Percentiles rank a stretch among this genome's conserved stretches.
phyloP scores from a whole-genome alignment of 2,329 filamentous ascomycete genomes.

The Fusarium sp. region DNA sequence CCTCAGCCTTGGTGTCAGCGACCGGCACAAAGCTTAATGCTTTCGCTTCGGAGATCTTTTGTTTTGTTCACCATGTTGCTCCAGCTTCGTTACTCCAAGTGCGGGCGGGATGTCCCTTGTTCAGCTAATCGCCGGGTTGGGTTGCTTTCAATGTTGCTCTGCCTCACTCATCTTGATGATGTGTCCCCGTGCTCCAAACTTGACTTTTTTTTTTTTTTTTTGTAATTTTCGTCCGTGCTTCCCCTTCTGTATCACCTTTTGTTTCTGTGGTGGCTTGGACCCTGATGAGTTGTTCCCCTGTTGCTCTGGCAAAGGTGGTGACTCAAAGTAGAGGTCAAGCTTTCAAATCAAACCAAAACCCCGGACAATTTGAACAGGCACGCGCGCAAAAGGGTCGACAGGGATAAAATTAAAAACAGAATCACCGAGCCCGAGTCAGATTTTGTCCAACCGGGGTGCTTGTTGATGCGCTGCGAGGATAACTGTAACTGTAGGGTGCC shows the following conservation, averaged over 20 bases:
- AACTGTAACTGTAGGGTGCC: background rate
- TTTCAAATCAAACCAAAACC: constrained; percentile 16
- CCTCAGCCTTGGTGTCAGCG: background rate
- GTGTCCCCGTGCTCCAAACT: background rate
- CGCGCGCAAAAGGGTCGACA: constrained; percentile 6
- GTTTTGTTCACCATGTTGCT: constrained; percentile 26
- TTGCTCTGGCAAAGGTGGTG: constrained; percentile 36
- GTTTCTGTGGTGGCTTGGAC: constrained; percentile 29
- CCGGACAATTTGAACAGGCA: constrained; percentile 23
- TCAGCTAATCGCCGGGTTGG: background rate
- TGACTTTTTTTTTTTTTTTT: constrained; percentile 3
- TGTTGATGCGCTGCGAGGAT: constrained; percentile 16
- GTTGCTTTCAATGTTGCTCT: constrained; percentile 12
- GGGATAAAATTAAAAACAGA: constrained; percentile 11
- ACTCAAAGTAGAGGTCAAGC: constrained; percentile 17
- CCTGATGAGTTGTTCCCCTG: constrained; percentile 34
- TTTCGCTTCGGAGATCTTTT: background rate
- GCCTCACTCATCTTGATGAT: constrained; percentile 23
- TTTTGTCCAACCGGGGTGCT: constrained; percentile 16
- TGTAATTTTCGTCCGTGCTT: constrained; percentile 19
- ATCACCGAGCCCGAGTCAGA: constrained; percentile 12
- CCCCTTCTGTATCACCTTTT: constrained; percentile 5
- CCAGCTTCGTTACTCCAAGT: background rate
- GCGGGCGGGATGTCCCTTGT: constrained; percentile 36
- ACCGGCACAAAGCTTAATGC: constrained; percentile 18